Base-by-base conservation (phyloP, 1,139 yeast genomes). In the Suhomyces bolitotheri region DNA sequence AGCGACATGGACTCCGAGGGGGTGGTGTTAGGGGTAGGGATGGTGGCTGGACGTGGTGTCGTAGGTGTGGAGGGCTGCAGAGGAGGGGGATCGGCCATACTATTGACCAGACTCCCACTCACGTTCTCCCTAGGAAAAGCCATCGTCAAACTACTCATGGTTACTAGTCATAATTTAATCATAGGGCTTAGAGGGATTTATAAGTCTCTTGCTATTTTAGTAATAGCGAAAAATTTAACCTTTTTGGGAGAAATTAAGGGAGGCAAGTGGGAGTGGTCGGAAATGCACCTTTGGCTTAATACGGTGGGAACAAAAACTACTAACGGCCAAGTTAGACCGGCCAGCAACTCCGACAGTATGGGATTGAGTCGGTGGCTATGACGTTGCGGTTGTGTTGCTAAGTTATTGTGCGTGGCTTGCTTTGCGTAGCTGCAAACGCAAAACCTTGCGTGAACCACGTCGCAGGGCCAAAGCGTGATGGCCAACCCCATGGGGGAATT, bases 211-310 rank as follows among this genome's bases (percentile, higher is more conserved):
- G 36, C 31, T 33, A 22, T 20, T 25, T 22, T 25, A 16, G 10
- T 22, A 25, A 24, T 28, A 25, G 29, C 36, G 36, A 33, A 33
- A 33, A 33, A 33, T 25, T 33, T 28, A 25, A 10, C 36, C 32
- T 6, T 10, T 20, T 27, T 20, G 17, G 36, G 36, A 22, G 38
- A 26, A 26, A 25, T 14, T 23, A 9, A 15, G 15, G 19, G 17
- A 9, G 25, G 28, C 9, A 25, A 17, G 25, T 21, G 16, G 23
- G 16, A 16, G 21, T 19, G 29, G 24, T 21, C 16, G 31, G 23
- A 16, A 28, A 17, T 8, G 29, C 23, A 27, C 20, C 20, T 19
- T 22, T 16, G n/a, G n/a, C n/a, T n/a, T n/a, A n/a, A n/a, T n/a
- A n/a, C n/a, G n/a, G n/a, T n/a, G n/a, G n/a, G n/a, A n/a, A n/a